These are phyloP conservation scores for Bipolaris sorokiniana DNA, from an alignment of 2,329 filamentous ascomycete species.

Conservation along the genomic window DNA sequence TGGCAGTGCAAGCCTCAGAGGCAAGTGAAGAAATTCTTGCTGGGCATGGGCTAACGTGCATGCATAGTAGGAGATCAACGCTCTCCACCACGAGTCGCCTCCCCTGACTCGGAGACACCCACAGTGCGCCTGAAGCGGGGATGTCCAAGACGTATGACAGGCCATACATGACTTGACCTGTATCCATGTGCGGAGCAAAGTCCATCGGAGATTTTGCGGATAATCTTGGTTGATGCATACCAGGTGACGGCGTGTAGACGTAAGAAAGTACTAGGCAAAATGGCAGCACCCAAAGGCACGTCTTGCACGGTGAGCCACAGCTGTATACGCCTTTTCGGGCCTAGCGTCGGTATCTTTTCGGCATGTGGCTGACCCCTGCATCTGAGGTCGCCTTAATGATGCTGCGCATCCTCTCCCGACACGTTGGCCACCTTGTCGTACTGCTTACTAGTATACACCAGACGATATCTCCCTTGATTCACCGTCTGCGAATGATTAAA, in stretches of 20 bases:
- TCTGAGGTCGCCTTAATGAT: background rate
- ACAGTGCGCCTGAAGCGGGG: conserved; percentile 4
- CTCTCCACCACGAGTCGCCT: conserved; percentile 4
- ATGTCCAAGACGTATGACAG: conserved; percentile 1
- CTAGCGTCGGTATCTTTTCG: conserved; percentile 4
- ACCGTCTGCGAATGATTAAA: background rate
- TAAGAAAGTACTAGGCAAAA: background rate
- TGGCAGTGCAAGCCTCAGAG: background rate
- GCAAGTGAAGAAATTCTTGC: conserved; percentile 10
- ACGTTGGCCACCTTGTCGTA: background rate
- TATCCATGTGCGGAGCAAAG: background rate
- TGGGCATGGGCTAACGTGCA: conserved; percentile 7
- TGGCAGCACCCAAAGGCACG: background rate
- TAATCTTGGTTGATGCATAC: background rate
- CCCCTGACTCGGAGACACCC: conserved; percentile 2
- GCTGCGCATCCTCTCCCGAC: background rate
- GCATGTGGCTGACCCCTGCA: background rate
- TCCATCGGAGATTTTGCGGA: background rate
- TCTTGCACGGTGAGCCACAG: background rate
- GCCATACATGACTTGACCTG: background rate
- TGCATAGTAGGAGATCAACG: conserved; percentile 12
- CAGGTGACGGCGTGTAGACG: background rate
- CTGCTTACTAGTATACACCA: background rate
- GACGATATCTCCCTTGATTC: background rate
- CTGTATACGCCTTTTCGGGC: background rate